phyloP scores from a whole-genome alignment of 2,329 filamentous ascomycete species.

The Thermomyces lanuginosus region DNA sequence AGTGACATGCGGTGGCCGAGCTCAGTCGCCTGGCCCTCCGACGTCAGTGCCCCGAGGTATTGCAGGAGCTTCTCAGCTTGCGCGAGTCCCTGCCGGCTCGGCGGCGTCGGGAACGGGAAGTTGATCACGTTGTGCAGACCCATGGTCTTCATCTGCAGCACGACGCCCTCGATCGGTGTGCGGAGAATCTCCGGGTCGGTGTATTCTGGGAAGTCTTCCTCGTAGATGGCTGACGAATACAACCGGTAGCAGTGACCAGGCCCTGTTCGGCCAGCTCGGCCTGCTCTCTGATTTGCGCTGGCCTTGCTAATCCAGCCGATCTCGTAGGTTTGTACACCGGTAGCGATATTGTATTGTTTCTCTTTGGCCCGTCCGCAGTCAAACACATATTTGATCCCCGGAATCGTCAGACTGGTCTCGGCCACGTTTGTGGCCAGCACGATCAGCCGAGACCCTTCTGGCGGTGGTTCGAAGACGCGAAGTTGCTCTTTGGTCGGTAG shows the following conservation, averaged over 20 bases:
- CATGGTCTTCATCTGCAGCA: conserved; percentile 90
- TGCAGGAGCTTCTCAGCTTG: conserved; percentile 74
- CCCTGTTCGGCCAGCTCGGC: conserved; percentile 86
- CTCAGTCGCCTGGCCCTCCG: conserved; percentile 57
- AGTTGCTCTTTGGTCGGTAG: conserved; percentile 82
- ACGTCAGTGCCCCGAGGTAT: conserved; percentile 66
- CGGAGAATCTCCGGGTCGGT: conserved; percentile 75
- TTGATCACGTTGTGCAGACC: conserved; percentile 76
- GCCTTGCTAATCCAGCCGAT: conserved; percentile 97
- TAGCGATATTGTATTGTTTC: conserved; percentile 70
- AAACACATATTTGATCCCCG: conserved; percentile 87
- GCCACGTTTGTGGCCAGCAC: conserved; percentile 92
- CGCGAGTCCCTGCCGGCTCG: conserved; percentile 56
- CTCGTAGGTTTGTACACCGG: conserved; percentile 88
- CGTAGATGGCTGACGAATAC: conserved; percentile 88
- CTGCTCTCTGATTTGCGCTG: conserved; percentile 76
- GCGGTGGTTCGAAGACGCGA: conserved; percentile 70
- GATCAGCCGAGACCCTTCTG: conserved; percentile 67
- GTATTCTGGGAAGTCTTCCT: conserved; percentile 69
- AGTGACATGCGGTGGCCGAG: conserved; percentile 68
- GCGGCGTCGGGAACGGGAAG: conserved; percentile 90
- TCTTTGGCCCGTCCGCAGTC: conserved; percentile 89
- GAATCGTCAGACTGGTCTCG: conserved; percentile 92
- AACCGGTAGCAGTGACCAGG: conserved; percentile 90
- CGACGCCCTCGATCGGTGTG: conserved; percentile 83